These are phyloP conservation scores for Voacanga thouarsii DNA, from an alignment of 257 asterid species.

Conservation along the genomic window DNA sequence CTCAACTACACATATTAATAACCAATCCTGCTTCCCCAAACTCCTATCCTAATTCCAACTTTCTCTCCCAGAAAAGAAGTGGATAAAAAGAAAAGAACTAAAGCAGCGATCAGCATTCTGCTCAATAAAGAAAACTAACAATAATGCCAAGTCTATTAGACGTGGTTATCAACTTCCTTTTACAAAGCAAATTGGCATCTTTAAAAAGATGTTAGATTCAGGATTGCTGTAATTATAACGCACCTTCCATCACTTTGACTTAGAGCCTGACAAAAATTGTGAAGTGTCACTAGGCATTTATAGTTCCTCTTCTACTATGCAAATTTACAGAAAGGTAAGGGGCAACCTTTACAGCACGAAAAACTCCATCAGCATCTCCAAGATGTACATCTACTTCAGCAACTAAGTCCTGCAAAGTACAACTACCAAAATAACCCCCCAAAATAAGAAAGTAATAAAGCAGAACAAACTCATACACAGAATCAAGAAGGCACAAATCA, in stretches of 20 bases:
- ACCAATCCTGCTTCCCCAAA: not conserved
- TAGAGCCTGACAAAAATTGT: slow-evolving; percentile 62
- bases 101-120: not conserved
- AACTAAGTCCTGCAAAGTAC: slow-evolving; percentile 62
- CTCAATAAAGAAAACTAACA: not conserved
- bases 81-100: not conserved
- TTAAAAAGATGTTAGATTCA: slow-evolving; percentile 49
- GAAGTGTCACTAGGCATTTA: slow-evolving; percentile 21
- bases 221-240: slow-evolving; percentile 78
- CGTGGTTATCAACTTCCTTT: not conserved
- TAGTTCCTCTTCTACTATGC: not conserved
- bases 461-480: not conserved
- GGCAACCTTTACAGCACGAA: slow-evolving; percentile 75
- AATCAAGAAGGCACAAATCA: not conserved
- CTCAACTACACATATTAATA: too few species aligned
- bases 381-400: slow-evolving; percentile 60
- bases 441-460: not conserved
- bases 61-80: not conserved
- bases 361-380: slow-evolving; percentile 60
- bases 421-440: too few species aligned
- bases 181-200: not conserved
- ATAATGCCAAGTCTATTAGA: not conserved
- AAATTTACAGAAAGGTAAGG: slow-evolving; percentile 4
- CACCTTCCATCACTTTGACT: slow-evolving; percentile 99
- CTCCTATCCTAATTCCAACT: not conserved